Conservation (phyloP, 192 early-diverging fungal genomes). For the Backusella morwellensis region DNA sequence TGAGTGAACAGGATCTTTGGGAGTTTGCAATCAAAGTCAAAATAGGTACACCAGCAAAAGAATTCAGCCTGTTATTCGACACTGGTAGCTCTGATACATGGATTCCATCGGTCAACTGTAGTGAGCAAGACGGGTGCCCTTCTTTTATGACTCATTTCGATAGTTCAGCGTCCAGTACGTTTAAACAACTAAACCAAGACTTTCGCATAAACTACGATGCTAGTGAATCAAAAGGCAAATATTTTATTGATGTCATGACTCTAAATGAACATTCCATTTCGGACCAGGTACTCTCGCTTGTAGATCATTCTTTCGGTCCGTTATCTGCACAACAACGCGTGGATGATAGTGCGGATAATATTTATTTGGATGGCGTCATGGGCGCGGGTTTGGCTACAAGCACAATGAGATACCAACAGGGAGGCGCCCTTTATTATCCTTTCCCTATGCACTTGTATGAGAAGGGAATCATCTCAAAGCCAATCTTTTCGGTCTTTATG, state of each 20-base stretch:
- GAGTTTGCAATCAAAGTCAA: slow-evolving; percentile 23
- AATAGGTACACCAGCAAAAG: slow-evolving; percentile 27
- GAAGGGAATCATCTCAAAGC: neutral
- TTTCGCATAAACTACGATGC: slow-evolving; percentile 19
- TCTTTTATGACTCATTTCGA: neutral
- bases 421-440: neutral
- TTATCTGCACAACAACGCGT: slow-evolving; percentile 14
- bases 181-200: neutral
- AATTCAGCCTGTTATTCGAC: slow-evolving; percentile 28
- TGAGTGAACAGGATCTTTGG: slow-evolving; percentile 20
- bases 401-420: neutral
- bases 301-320: slow-evolving; percentile 8
- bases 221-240: slow-evolving; percentile 10
- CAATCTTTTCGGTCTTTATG: slow-evolving; percentile 19
- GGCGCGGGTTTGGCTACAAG: slow-evolving; percentile 23
- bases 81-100: slow-evolving; percentile 36
- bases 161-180: slow-evolving; percentile 9
- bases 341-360: neutral
- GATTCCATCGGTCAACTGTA: slow-evolving; percentile 25
- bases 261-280: slow-evolving; percentile 1
- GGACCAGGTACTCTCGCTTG: slow-evolving; percentile 2
- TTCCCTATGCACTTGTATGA: slow-evolving; percentile 18
- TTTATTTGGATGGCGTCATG: slow-evolving; percentile 22
- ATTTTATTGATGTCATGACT: slow-evolving; percentile 14
- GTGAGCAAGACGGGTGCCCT: neutral